phyloP scores from a whole-genome alignment of 352 stramenopile species.

The Halophytophthora batemanensis region DNA sequence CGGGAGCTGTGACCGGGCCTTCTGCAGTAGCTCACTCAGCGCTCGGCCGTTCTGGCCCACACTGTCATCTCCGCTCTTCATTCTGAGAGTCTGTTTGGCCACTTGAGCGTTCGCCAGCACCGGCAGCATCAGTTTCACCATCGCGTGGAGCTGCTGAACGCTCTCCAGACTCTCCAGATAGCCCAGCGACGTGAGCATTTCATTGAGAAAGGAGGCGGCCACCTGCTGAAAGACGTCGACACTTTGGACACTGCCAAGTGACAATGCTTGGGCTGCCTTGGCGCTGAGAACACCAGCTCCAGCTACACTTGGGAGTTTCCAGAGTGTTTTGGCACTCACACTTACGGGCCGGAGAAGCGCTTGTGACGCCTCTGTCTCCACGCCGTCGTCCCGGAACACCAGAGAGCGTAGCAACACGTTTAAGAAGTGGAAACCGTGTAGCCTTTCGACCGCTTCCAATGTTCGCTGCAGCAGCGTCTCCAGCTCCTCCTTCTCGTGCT shows the following conservation, averaged over 20 bases:
- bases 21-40: slow-evolving; percentile 28
- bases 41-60: slow-evolving; percentile 1
- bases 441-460: slow-evolving; percentile 34
- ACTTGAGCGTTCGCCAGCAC: slow-evolving; percentile 40
- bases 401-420: slow-evolving; percentile 43
- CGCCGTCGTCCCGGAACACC: slow-evolving; percentile 29
- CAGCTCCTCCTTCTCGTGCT: slow-evolving; percentile 19
- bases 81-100: slow-evolving; percentile 30
- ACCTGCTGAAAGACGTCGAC: slow-evolving; percentile 47
- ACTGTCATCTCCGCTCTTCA: slow-evolving; percentile 18
- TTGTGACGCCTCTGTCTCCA: slow-evolving; percentile 11
- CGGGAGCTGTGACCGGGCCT: slow-evolving; percentile 33
- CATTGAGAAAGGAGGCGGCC: slow-evolving; percentile 53
- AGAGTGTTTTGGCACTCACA: slow-evolving; percentile 24
- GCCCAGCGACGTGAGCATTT: slow-evolving; percentile 46
- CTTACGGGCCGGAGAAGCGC: slow-evolving; percentile 27
- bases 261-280: slow-evolving; percentile 1
- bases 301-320: slow-evolving; percentile 28
- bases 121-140: slow-evolving; percentile 61
- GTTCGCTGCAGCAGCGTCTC: slow-evolving; percentile 41
- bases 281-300: slow-evolving; percentile 7
- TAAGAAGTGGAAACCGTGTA: slow-evolving; percentile 55
- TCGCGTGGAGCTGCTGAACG: slow-evolving; percentile 48
- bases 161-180: slow-evolving; percentile 51
- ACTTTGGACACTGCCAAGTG: slow-evolving; percentile 4